These are phyloP conservation scores for Bathelium albidoporum DNA, from an alignment of 495 filamentous ascomycete species.

Conservation along the genomic window DNA sequence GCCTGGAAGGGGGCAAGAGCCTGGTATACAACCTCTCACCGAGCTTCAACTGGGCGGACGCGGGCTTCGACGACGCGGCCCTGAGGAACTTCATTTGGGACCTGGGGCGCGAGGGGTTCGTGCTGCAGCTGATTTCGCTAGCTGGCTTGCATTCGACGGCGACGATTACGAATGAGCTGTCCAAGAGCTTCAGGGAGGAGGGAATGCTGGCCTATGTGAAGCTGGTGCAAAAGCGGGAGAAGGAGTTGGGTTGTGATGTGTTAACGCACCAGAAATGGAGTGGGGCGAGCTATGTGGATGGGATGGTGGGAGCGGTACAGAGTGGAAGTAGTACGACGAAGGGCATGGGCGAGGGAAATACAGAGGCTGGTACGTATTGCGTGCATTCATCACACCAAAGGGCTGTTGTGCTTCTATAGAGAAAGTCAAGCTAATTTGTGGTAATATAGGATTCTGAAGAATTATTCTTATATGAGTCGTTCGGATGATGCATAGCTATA, in stretches of 20 bases:
- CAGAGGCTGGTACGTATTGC: slow-evolving; percentile 32
- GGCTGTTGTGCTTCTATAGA: not conserved
- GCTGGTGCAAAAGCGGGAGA: slow-evolving; percentile 76
- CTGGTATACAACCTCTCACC: slow-evolving; percentile 94
- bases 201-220: slow-evolving; percentile 96
- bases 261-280: slow-evolving; percentile 99
- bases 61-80: slow-evolving; percentile 72
- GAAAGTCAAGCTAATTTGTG: not conserved
- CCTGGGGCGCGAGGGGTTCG: slow-evolving; percentile 85
- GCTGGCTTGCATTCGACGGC: slow-evolving; percentile 86
- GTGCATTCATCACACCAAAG: not conserved
- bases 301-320: slow-evolving; percentile 82
- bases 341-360: slow-evolving; percentile 41
- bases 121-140: slow-evolving; percentile 84
- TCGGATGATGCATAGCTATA: too few relatives aligned
- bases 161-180: slow-evolving; percentile 75
- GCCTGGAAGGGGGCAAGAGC: slow-evolving; percentile 47
- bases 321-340: slow-evolving; percentile 56
- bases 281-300: slow-evolving; percentile 85
- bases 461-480: too few relatives aligned
- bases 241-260: slow-evolving; percentile 87
- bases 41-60: slow-evolving; percentile 96
- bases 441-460: not conserved
- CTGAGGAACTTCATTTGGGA: slow-evolving; percentile 93
- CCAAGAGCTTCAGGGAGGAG: slow-evolving; percentile 69